Evolutionary conservation across 768 basidiomycete species (phyloP), one percentile per base, ranked within the genome.

Genomic region (Mycena pura): DNA sequence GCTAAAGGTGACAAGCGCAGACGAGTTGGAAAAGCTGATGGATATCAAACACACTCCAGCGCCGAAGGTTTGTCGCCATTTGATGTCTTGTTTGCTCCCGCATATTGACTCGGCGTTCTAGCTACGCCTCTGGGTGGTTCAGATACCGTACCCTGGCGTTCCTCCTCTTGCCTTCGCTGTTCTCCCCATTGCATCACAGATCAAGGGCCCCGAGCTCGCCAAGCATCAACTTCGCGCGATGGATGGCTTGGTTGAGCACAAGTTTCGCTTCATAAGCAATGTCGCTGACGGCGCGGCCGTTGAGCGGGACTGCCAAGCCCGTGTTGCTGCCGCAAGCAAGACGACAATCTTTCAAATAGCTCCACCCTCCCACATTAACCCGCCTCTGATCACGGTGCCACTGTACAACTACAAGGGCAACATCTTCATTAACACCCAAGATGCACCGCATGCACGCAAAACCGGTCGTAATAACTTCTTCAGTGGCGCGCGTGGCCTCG

Each of bases 351-450:
- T 41, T n/a, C 39, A n/a, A 21, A 41, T 41, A 6, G 9, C 9
- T 10, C 6, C 39, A 9, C 39, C 39, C 19, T 9, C 39, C 39
- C 10, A 41, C 19, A 41, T 41, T n/a, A n/a, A 41, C 19, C 39
- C 6, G 27, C 19, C 48, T 15, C 8, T 31, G 7, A 22, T 50
- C 15, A 36, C 8, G 14, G 34, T 50, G 28, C 46, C 56, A 22
- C 31, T 47, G 25, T 28, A 46, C 32, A 22, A 22, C 45, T 5
- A 48, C 27, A 21, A 17, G 14, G 50, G 50, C 2, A 41, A 59
- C n/a, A 32, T 54, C 19, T 53, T 34, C 19, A 52, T 52, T 24
- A 62, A 34, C 34, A 54, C 41, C 1, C 60, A 62, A 44, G 60
- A 62, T 36, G 15, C 36, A 3, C 15, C 39, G 3, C 60, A 55